phyloP scores from a whole-genome alignment of 352 stramenopile species.

The Phytophthora cryptogea region DNA sequence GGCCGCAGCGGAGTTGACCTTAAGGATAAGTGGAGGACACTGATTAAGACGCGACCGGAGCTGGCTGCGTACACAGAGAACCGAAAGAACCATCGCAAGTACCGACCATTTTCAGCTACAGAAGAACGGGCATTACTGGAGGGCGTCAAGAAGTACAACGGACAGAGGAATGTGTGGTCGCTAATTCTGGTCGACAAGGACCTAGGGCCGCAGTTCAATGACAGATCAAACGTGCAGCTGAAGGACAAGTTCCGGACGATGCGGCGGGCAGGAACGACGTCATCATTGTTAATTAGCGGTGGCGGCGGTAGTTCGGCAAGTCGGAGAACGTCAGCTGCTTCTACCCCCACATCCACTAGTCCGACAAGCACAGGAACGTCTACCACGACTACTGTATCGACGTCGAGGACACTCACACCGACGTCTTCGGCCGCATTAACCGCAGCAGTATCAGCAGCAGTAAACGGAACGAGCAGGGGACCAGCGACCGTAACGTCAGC shows the following conservation, averaged over 20 bases:
- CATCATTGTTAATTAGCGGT: constrained; percentile 40
- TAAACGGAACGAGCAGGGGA: constrained; percentile 27
- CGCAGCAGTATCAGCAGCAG: constrained; percentile 37
- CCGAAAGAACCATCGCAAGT: constrained; percentile 88
- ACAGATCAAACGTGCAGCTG: constrained; percentile 82
- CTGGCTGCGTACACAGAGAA: constrained; percentile 82
- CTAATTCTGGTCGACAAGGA: constrained; percentile 85
- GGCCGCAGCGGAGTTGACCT: constrained; percentile 78
- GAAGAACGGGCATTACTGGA: constrained; percentile 89
- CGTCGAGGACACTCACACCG: constrained; percentile 29
- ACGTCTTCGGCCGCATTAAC: constrained; percentile 40
- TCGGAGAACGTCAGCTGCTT: constrained; percentile 40
- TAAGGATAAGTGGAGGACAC: constrained; percentile 85
- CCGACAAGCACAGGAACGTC: background rate
- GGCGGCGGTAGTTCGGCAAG: constrained; percentile 45
- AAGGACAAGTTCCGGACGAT: constrained; percentile 89
- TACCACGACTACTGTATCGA: constrained; percentile 7
- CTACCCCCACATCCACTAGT: constrained; percentile 25
- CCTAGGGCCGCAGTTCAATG: constrained; percentile 77
- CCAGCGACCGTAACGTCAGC: constrained; percentile 38
- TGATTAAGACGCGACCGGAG: constrained; percentile 82
- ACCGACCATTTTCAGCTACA: constrained; percentile 70
- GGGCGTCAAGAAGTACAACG: constrained; percentile 85
- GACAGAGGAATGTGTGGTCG: constrained; percentile 83
- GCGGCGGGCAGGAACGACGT: constrained; percentile 56